These are phyloP conservation scores for Puccinia novopanici DNA, from an alignment of 1,284 basidiomycete genomes.

Conservation along the genomic window DNA sequence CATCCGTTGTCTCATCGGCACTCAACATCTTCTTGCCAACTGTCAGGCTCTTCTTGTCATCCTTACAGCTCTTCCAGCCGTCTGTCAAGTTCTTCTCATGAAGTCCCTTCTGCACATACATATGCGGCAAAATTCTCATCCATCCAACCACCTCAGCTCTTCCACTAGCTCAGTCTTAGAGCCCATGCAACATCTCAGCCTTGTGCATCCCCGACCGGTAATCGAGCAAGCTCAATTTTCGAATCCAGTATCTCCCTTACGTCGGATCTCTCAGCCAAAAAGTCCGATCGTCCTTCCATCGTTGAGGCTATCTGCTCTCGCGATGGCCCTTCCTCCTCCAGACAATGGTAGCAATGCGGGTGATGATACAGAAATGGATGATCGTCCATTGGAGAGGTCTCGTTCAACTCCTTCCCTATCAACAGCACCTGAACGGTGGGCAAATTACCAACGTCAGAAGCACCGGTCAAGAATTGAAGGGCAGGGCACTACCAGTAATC, in stretches of 20 bases:
- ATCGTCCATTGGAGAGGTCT: conserved; percentile 22
- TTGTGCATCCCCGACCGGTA: conserved; percentile 61
- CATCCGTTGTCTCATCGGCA: not conserved
- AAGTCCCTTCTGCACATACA: not conserved
- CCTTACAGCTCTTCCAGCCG: conserved; percentile 2
- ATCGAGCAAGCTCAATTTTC: not conserved
- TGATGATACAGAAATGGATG: conserved; percentile 26
- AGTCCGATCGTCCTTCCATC: conserved; percentile 42
- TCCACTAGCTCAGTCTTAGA: conserved; percentile 79
- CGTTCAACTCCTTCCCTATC: conserved; percentile 33
- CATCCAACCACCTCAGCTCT: conserved; percentile 51
- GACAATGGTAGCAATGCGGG: not conserved
- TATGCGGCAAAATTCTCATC: not conserved
- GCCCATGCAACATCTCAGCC: conserved; percentile 70
- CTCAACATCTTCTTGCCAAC: conserved; percentile 11
- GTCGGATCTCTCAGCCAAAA: conserved; percentile 1
- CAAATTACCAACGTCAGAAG: conserved; percentile 11
- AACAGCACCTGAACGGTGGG: conserved; percentile 27
- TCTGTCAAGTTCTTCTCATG: not conserved
- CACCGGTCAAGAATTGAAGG: conserved; percentile 1
- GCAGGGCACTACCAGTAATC: not conserved
- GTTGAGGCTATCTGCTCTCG: conserved; percentile 15
- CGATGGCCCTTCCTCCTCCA: conserved; percentile 12
- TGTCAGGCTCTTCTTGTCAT: not conserved
- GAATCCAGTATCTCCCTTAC: conserved; percentile 1